A percentile compares a stretch with the other conserved stretches of the same genome.
Conservation (phyloP, 1,139 yeast species). For the Pichia sp. region DNA sequence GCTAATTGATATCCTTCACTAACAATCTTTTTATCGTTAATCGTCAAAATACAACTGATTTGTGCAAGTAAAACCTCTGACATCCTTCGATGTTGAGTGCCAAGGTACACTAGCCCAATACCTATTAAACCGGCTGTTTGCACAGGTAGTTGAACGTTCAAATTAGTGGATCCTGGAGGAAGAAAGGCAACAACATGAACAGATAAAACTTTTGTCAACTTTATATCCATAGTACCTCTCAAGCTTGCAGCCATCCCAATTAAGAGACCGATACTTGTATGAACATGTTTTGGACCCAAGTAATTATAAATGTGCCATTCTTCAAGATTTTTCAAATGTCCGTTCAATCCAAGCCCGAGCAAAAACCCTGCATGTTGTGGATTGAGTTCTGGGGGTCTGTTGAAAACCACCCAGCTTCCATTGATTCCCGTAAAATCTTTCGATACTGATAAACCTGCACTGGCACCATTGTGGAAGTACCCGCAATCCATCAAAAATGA, state of each 20-base stretch:
- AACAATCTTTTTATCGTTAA: conserved; percentile 49
- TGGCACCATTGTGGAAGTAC: conserved; percentile 85
- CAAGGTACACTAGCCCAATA: conserved; percentile 74
- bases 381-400: conserved; percentile 63
- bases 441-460: conserved; percentile 77
- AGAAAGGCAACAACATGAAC: conserved; percentile 90
- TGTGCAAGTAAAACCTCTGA: conserved; percentile 72
- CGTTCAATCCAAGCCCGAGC: conserved; percentile 88
- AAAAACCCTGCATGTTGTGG: conserved; percentile 93
- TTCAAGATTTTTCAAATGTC: conserved; percentile 74
- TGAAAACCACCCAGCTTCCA: conserved; percentile 91
- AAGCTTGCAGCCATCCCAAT: conserved; percentile 92
- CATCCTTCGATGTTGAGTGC: conserved; percentile 80
- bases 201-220: conserved; percentile 81
- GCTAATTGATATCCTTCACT: conserved; percentile 83
- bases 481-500: conserved; percentile 68
- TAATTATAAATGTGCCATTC: conserved; percentile 98
- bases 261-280: conserved; percentile 78
- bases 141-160: conserved; percentile 75
- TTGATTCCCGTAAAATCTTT: conserved; percentile 63
- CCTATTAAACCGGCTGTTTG: conserved; percentile 93
- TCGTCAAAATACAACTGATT: conserved; percentile 47
- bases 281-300: conserved; percentile 81
- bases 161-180: conserved; percentile 86
- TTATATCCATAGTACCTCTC: conserved; percentile 76